These are phyloP conservation scores for Nothophytophthora sp. DNA, from an alignment of 352 stramenopile species.

Conservation along the genomic window DNA sequence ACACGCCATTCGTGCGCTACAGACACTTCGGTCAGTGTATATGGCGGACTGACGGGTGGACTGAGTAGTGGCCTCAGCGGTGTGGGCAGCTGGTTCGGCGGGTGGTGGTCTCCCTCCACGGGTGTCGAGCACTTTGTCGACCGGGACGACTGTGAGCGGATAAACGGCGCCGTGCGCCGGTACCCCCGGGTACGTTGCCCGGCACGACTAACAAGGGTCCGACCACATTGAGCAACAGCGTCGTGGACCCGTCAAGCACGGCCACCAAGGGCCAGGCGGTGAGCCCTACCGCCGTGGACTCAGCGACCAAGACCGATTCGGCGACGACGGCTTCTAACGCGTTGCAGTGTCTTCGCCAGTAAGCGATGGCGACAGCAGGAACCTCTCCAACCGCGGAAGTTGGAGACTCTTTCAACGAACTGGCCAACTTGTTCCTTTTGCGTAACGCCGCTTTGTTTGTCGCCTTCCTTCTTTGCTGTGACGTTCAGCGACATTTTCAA, in stretches of 20 bases:
- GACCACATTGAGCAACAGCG: no score
- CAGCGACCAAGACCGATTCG: no score
- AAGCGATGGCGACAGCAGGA: no score
- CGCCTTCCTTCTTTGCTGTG: neutral
- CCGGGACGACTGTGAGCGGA: neutral
- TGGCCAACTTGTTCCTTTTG: neutral
- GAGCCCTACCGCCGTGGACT: conserved; percentile 4
- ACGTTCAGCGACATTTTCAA: conserved; percentile 9
- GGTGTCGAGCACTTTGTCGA: no score
- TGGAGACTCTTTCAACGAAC: neutral
- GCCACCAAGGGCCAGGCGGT: conserved; percentile 5
- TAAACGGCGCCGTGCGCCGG: no score
- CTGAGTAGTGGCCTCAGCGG: neutral
- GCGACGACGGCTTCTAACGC: no score
- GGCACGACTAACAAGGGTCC: conserved; percentile 2
- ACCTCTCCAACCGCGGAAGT: no score
- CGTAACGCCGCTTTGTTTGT: conserved; percentile 16
- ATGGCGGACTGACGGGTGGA: conserved; percentile 5
- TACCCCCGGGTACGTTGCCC: neutral
- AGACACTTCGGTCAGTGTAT: conserved; percentile 7
- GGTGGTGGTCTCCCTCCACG: neutral
- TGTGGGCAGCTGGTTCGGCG: neutral
- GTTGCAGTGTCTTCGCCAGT: conserved; percentile 16
- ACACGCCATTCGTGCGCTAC: conserved; percentile 19
- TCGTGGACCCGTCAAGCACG: no score